A percentile compares a stretch with the other conserved stretches of the same genome.
These are phyloP conservation scores for Xanthoconium separans DNA, from an alignment of 1,284 basidiomycete species.

Conservation along the genomic window DNA sequence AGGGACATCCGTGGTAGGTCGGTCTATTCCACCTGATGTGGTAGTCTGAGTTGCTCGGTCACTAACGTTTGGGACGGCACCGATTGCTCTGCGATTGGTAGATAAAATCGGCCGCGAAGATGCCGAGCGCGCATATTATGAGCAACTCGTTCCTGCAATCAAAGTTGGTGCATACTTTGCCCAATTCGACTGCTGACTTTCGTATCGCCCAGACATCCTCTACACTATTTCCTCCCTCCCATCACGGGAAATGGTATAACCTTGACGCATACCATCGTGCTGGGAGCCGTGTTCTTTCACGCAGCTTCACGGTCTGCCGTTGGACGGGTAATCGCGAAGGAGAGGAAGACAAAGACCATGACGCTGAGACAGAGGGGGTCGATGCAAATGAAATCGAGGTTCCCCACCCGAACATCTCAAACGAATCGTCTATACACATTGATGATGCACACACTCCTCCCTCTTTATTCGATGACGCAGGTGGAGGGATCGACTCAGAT, in stretches of 20 bases:
- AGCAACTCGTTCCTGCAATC: constrained; percentile 66
- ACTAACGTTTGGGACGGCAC: neutral
- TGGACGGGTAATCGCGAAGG: constrained; percentile 43
- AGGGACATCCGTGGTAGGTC: constrained; percentile 87
- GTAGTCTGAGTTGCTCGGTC: constrained; percentile 8
- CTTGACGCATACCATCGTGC: constrained; percentile 84
- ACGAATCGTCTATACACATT: constrained; percentile 52
- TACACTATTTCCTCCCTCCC: constrained; percentile 63
- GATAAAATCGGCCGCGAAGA: constrained; percentile 88
- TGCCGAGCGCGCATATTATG: constrained; percentile 75
- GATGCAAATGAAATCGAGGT: constrained; percentile 25
- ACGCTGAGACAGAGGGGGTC: constrained; percentile 29
- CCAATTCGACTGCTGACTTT: neutral
- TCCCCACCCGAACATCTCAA: constrained; percentile 25
- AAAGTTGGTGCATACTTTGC: constrained; percentile 43
- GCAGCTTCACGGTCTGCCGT: constrained; percentile 80
- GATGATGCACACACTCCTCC: constrained; percentile 34
- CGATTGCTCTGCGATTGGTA: constrained; percentile 27
- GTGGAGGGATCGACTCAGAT: constrained; percentile 43
- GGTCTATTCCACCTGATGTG: constrained; percentile 32
- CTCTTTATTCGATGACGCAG: constrained; percentile 21
- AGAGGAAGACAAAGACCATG: constrained; percentile 17
- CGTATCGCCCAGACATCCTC: constrained; percentile 53
- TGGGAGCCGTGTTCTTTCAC: constrained; percentile 91
- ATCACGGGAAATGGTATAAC: constrained; percentile 57